These are phyloP conservation scores for Phyllostachys edulis DNA, from an alignment of 176 grass and related monocot species.

Conservation along the genomic window DNA sequence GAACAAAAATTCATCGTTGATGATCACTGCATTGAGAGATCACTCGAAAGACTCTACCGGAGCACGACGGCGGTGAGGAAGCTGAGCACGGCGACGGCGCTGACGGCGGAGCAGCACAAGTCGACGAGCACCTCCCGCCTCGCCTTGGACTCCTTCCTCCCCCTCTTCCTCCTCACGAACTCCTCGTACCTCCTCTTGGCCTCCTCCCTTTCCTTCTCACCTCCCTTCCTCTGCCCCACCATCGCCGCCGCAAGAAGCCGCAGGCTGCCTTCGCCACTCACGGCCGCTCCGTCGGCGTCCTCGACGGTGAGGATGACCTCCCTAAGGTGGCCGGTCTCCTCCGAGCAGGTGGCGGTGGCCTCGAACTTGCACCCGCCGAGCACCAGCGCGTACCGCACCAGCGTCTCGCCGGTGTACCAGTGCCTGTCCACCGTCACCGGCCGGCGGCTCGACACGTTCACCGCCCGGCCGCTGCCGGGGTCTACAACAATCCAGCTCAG, in stretches of 20 bases:
- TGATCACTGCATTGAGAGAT: not conserved
- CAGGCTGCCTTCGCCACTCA: constrained; percentile 38
- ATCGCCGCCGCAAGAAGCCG: constrained; percentile 39
- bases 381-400: constrained; percentile 53
- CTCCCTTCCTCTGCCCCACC: constrained; percentile 23
- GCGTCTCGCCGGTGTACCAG: constrained; percentile 67
- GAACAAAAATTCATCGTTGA: not conserved
- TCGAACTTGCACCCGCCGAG: constrained; percentile 38
- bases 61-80: constrained; percentile 38
- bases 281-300: constrained; percentile 44
- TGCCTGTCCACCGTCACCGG: constrained; percentile 52
- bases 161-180: constrained; percentile 46
- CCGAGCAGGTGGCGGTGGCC: constrained; percentile 39
- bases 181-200: constrained; percentile 47
- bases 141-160: constrained; percentile 43
- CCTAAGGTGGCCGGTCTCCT: constrained; percentile 30
- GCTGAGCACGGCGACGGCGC: constrained; percentile 51
- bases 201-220: not conserved
- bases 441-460: constrained; percentile 52
- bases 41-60: constrained; percentile 13
- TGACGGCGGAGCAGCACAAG: constrained; percentile 50
- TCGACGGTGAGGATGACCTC: constrained; percentile 46
- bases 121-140: constrained; percentile 48
- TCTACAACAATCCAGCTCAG: constrained; percentile 59
- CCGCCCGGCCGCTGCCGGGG: constrained; percentile 18